Evolutionary conservation across 371 early-diverging fungal species (phyloP).

Genomic region (Mucor irregularis): DNA sequence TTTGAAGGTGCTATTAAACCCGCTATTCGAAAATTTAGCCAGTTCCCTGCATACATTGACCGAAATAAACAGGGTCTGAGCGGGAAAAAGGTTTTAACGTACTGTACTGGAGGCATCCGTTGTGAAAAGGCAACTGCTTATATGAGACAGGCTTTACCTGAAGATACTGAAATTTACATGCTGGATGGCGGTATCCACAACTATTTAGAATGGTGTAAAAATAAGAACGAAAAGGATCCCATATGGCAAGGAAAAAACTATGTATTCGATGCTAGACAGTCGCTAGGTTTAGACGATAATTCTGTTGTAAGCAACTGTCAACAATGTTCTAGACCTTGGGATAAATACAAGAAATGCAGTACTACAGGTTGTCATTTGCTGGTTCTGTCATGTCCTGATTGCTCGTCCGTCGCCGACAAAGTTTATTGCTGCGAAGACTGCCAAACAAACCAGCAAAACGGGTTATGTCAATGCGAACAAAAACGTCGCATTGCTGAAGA

Average conservation of each 20-base stretch:
- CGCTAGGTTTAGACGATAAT: conserved; percentile 16
- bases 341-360: conserved; percentile 44
- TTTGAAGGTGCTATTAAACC: conserved; percentile 65
- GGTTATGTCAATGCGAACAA: conserved; percentile 40
- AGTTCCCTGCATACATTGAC: conserved; percentile 62
- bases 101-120: conserved; percentile 68
- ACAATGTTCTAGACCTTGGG: conserved; percentile 35
- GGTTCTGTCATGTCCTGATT: conserved; percentile 34
- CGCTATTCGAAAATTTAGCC: conserved; percentile 67
- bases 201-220: conserved; percentile 69
- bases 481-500: conserved; percentile 33
- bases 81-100: conserved; percentile 62
- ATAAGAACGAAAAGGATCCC: background rate
- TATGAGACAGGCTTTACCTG: conserved; percentile 51
- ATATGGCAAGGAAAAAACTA: conserved; percentile 72
- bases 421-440: conserved; percentile 42
- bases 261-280: conserved; percentile 75
- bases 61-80: conserved; percentile 48
- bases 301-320: conserved; percentile 33
- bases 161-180: conserved; percentile 54
- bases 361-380: conserved; percentile 36
- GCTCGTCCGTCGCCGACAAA: conserved; percentile 1
- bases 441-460: conserved; percentile 10
- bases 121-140: conserved; percentile 74
- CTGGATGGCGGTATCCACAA: conserved; percentile 80